These are phyloP conservation scores for Mucor sp. DNA, from an alignment of 371 early-diverging fungal genomes.

Conservation along the genomic window DNA sequence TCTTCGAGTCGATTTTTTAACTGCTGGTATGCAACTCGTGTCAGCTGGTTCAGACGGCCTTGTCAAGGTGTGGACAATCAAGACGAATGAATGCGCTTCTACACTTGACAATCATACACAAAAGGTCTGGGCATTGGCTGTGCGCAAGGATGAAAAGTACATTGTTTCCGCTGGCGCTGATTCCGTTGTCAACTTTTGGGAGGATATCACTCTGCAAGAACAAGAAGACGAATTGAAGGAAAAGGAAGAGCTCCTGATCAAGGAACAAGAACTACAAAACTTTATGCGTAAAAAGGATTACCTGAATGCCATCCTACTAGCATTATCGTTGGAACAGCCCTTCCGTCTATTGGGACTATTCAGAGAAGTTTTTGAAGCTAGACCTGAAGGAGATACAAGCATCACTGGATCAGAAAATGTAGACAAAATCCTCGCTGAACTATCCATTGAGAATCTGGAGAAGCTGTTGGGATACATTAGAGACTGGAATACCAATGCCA, in stretches of 20 bases:
- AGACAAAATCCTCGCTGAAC: slow-evolving; percentile 63
- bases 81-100: slow-evolving; percentile 82
- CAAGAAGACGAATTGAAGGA: slow-evolving; percentile 69
- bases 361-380: slow-evolving; percentile 60
- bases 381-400: slow-evolving; percentile 51
- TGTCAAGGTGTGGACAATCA: slow-evolving; percentile 94
- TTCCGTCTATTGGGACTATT: slow-evolving; percentile 78
- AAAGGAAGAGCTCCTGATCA: slow-evolving; percentile 69
- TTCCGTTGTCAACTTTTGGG: slow-evolving; percentile 88
- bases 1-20: slow-evolving; percentile 80
- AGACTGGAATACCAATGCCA: slow-evolving; percentile 95
- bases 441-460: slow-evolving; percentile 66
- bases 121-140: slow-evolving; percentile 91
- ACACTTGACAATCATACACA: slow-evolving; percentile 95
- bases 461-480: slow-evolving; percentile 83
- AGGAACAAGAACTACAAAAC: slow-evolving; percentile 90
- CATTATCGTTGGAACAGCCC: slow-evolving; percentile 89
- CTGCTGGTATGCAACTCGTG: slow-evolving; percentile 86
- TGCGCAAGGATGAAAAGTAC: slow-evolving; percentile 71
- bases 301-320: slow-evolving; percentile 88
- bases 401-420: slow-evolving; percentile 67
- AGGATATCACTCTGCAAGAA: slow-evolving; percentile 86
- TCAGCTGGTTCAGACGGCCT: slow-evolving; percentile 92
- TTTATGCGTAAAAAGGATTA: slow-evolving; percentile 87
- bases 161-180: slow-evolving; percentile 91